phyloP scores from a whole-genome alignment of 2,329 filamentous ascomycete species.

The Penicillium sp. region DNA sequence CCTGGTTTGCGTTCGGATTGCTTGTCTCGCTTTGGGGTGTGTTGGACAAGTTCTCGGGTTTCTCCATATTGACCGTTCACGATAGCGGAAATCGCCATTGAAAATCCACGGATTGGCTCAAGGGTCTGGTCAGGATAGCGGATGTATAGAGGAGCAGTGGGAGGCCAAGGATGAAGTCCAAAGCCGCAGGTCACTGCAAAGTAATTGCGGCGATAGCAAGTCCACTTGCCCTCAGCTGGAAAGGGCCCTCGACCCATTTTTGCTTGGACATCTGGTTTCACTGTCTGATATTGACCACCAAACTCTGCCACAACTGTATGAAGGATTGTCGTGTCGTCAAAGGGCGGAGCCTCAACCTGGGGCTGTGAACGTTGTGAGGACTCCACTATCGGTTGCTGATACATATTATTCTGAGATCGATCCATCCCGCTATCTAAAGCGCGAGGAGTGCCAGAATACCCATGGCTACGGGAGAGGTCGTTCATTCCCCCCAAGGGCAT shows the following conservation, averaged over 20 bases:
- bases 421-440: constrained; percentile 34
- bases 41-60: constrained; percentile 78
- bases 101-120: constrained; percentile 68
- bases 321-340: constrained; percentile 39
- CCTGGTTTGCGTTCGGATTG: constrained; percentile 74
- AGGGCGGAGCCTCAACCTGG: constrained; percentile 41
- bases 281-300: constrained; percentile 36
- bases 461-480: constrained; percentile 35
- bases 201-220: constrained; percentile 88
- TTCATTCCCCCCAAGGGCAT: constrained; percentile 31
- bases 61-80: constrained; percentile 75
- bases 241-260: constrained; percentile 91
- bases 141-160: constrained; percentile 56
- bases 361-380: constrained; percentile 18
- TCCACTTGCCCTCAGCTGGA: constrained; percentile 76
- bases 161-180: constrained; percentile 62
- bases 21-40: constrained; percentile 88
- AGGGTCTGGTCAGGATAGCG: constrained; percentile 45
- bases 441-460: constrained; percentile 35
- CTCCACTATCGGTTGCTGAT: constrained; percentile 33
- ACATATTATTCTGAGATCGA: constrained; percentile 30
- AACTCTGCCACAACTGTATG: constrained; percentile 35
- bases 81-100: constrained; percentile 80
- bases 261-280: constrained; percentile 72
- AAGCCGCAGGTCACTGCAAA: constrained; percentile 83